Evolutionary conservation across 2,329 filamentous ascomycete genomes (phyloP).

Genomic region (Fusarium sp.): DNA sequence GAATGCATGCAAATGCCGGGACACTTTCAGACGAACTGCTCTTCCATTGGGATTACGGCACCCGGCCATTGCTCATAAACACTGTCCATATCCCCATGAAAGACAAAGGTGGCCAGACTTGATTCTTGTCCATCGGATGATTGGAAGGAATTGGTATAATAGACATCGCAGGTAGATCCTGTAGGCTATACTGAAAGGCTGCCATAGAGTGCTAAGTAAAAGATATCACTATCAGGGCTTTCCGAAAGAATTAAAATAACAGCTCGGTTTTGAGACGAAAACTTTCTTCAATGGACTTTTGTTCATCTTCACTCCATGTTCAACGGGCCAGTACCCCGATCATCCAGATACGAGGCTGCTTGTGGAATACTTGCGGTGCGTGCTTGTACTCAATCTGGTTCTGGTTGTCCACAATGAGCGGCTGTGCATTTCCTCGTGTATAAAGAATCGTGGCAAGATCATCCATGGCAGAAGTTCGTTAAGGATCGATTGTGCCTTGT

Average conservation of each 20-base stretch:
- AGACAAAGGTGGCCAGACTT: not conserved
- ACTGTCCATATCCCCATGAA: not conserved
- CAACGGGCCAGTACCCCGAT: rapidly evolving
- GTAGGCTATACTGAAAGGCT: not conserved
- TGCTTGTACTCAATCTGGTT: not conserved
- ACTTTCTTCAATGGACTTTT: not conserved
- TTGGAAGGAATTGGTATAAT: not conserved
- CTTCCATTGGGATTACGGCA: not conserved
- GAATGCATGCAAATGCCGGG: not conserved
- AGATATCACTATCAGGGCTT: not conserved
- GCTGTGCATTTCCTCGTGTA: not conserved
- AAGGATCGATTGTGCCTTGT: too few species aligned
- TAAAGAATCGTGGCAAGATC: not conserved
- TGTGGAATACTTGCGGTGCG: not conserved
- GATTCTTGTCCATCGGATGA: not conserved
- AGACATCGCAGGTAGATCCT: rapidly evolving
- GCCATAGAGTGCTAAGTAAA: not conserved
- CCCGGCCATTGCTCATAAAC: not conserved
- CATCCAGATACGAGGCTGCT: not conserved
- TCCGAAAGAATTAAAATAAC: not conserved
- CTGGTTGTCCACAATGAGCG: not conserved
- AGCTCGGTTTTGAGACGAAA: not conserved
- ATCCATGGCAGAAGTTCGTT: not conserved
- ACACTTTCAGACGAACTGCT: too few species aligned
- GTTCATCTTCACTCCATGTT: not conserved